phyloP scores from a whole-genome alignment of 2,329 filamentous ascomycete species.

The Aschersonia sp. region DNA sequence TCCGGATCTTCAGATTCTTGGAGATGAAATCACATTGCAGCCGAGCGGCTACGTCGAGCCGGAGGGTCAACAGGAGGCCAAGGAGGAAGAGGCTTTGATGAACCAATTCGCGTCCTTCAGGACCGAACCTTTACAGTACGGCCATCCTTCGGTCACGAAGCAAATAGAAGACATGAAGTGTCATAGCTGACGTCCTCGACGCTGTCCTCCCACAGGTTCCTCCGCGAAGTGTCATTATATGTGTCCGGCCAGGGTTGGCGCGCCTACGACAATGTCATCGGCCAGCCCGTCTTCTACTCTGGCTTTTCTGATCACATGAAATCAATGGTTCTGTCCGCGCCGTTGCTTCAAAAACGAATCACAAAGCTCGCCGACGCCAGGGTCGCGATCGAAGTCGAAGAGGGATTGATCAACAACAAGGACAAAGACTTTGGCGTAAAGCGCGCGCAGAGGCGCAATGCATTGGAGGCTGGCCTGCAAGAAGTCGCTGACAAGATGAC shows the following conservation, averaged over 20 bases:
- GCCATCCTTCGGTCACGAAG: background rate
- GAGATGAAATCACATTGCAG: conserved; percentile 60
- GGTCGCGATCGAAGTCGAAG: conserved; percentile 59
- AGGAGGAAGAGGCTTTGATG: conserved; percentile 54
- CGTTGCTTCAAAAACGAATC: conserved; percentile 62
- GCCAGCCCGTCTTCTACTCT: conserved; percentile 83
- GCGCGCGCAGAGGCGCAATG: conserved; percentile 38
- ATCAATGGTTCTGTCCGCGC: conserved; percentile 56
- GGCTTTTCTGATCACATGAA: conserved; percentile 92
- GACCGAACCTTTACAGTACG: conserved; percentile 45
- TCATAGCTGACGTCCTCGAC: background rate
- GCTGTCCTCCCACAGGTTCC: conserved; percentile 43
- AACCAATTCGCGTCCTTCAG: conserved; percentile 82
- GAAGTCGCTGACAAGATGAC: conserved; percentile 79
- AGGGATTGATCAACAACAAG: conserved; percentile 49
- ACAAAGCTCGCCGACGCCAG: conserved; percentile 61
- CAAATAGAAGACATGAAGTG: no score
- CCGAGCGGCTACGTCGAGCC: conserved; percentile 53
- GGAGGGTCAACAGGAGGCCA: conserved; percentile 30
- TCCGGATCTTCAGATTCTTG: conserved; percentile 65
- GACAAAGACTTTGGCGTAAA: conserved; percentile 37
- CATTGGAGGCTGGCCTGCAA: conserved; percentile 58
- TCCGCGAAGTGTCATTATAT: conserved; percentile 86
- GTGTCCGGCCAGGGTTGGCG: conserved; percentile 92
- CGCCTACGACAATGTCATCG: conserved; percentile 79